Evolutionary conservation across 2,329 filamentous ascomycete genomes (phyloP).

Genomic region (Cytospora piceicola): DNA sequence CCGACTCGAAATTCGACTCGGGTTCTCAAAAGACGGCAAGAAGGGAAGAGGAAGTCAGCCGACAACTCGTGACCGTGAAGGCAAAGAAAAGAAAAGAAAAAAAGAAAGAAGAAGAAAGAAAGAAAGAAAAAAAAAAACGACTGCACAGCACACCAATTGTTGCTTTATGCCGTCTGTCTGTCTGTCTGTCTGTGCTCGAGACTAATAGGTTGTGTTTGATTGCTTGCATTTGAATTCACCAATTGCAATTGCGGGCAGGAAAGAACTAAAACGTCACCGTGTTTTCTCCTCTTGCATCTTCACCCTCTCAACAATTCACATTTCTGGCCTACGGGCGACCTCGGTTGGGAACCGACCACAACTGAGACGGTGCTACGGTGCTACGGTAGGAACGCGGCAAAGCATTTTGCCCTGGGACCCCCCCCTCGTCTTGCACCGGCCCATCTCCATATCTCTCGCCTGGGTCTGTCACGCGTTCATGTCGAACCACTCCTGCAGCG

Average conservation of each 20-base stretch:
- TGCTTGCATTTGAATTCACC: not conserved
- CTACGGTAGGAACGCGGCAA: not conserved
- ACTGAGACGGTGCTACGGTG: constrained; percentile 3
- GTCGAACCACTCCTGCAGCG: constrained; percentile 43
- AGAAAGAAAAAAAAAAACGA: too few species aligned
- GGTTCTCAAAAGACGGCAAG: not conserved
- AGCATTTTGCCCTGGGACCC: constrained; percentile 16
- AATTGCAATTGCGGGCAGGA: constrained; percentile 1
- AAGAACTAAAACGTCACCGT: not conserved
- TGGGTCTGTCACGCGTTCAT: constrained; percentile 38
- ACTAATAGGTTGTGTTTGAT: not conserved
- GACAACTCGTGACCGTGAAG: not conserved
- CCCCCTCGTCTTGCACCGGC: constrained; percentile 3
- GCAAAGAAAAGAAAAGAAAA: too few species aligned
- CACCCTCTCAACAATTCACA: not conserved
- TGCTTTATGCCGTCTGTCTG: not conserved
- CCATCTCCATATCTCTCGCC: constrained; percentile 34
- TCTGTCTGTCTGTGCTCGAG: not conserved
- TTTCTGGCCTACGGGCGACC: constrained; percentile 1
- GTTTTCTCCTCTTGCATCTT: not conserved
- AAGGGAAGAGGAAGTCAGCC: not conserved
- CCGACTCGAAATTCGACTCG: not conserved
- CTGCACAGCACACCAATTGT: not conserved
- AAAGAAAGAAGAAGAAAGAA: too few species aligned
- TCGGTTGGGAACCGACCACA: constrained; percentile 22